phyloP scores from a whole-genome alignment of 1,139 yeast genomes.

The Pichia sorboxylosa region DNA sequence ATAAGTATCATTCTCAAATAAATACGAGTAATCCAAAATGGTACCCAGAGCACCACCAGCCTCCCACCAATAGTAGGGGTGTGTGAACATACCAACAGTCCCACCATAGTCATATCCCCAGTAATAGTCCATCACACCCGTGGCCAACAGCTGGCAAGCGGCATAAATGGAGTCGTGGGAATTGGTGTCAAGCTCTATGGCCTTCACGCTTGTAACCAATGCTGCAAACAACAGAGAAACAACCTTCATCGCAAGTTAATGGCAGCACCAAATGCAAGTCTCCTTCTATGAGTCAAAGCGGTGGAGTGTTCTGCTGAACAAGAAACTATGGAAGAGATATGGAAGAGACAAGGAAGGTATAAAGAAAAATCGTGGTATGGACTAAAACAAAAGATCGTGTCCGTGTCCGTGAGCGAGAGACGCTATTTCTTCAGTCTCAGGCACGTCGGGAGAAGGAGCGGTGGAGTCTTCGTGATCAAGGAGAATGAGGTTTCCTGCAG shows the following conservation, averaged over 20 bases:
- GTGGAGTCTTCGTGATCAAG: no score
- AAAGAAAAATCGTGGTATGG: no score
- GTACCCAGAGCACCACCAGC: slow-evolving; percentile 96
- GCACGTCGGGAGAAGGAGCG: no score
- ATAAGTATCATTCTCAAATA: slow-evolving; percentile 61
- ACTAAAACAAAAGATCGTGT: no score
- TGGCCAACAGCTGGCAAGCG: slow-evolving; percentile 49
- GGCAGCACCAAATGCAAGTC: no score
- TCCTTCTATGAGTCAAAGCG: no score
- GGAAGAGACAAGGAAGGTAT: no score
- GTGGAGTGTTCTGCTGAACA: no score
- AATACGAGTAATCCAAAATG: slow-evolving; percentile 65
- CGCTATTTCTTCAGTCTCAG: no score
- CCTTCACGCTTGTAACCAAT: not conserved
- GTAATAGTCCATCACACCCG: slow-evolving; percentile 78
- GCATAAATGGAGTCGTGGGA: slow-evolving; percentile 28
- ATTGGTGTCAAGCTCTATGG: slow-evolving; percentile 25
- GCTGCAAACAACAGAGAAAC: not conserved
- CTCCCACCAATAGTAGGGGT: slow-evolving; percentile 97
- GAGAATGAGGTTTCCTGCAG: no score
- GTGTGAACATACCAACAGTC: slow-evolving; percentile 69
- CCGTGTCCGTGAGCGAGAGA: no score
- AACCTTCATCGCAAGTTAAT: not conserved
- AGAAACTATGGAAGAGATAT: no score
- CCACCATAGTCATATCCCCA: slow-evolving; percentile 63